Percentiles rank a stretch among this genome's conserved stretches.
Conservation (phyloP, 441 rosid species). For the Bocquillonia castaneifolia region DNA sequence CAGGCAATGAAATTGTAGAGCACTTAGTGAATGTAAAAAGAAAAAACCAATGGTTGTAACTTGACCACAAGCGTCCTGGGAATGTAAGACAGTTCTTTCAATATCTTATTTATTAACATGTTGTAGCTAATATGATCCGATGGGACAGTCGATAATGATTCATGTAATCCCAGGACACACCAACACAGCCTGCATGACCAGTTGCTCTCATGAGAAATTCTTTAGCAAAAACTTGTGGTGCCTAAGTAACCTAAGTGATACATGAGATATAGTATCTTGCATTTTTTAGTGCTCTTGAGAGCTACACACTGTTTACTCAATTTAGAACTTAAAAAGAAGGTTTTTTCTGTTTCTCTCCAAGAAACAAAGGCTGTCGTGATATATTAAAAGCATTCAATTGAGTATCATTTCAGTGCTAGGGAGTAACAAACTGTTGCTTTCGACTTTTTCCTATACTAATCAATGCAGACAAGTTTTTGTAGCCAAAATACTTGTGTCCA, state of each 20-base stretch:
- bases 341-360: too few species aligned
- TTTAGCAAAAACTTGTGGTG: background rate
- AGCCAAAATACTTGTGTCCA: too few species aligned
- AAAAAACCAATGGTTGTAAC: background rate
- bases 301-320: background rate
- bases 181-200: background rate
- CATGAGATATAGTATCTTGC: background rate
- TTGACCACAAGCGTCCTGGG: background rate
- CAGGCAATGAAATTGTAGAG: background rate
- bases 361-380: too few species aligned
- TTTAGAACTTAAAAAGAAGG: background rate
- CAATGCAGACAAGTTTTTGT: too few species aligned
- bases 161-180: background rate
- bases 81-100: background rate
- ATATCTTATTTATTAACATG: background rate
- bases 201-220: background rate
- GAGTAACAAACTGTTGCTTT: background rate
- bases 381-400: background rate
- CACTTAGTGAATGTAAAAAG: constrained; percentile 10
- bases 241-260: too few species aligned
- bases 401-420: background rate
- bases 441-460: too few species aligned
- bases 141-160: background rate
- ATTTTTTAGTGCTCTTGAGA: background rate
- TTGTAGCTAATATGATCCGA: background rate